phyloP scores from a whole-genome alignment of 139 green algal species.

The Chloropicon primus region DNA sequence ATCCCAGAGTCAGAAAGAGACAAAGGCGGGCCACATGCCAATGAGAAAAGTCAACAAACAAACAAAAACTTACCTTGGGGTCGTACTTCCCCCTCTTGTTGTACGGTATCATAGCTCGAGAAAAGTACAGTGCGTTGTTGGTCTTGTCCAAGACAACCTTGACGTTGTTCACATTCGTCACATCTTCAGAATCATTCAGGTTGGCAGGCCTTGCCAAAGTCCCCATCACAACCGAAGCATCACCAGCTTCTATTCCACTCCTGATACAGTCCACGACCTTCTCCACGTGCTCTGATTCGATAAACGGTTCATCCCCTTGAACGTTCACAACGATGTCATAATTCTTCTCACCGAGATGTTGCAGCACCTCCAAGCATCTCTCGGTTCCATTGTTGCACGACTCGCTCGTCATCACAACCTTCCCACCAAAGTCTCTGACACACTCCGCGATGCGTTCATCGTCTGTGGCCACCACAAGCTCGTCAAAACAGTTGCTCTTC shows the following conservation, averaged over 20 bases:
- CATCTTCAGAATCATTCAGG: slow-evolving; percentile 2
- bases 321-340: slow-evolving; percentile 22
- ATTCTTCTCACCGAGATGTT: neutral
- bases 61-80: no score
- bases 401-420: slow-evolving; percentile 11
- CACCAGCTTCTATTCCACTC: neutral
- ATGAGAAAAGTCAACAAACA: no score
- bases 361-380: slow-evolving; percentile 14
- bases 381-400: slow-evolving; percentile 14
- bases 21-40: no score
- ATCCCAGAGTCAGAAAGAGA: no score
- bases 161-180: slow-evolving; percentile 13
- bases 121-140: slow-evolving; percentile 16
- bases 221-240: slow-evolving; percentile 14
- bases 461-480: slow-evolving; percentile 21
- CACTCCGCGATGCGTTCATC: slow-evolving; percentile 10
- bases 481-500: slow-evolving; percentile 4
- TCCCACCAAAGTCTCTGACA: slow-evolving; percentile 1
- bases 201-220: slow-evolving; percentile 14
- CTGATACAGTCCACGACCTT: neutral
- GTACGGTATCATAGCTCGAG: slow-evolving; percentile 12
- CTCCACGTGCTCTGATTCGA: slow-evolving; percentile 18
- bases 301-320: slow-evolving; percentile 20
- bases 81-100: slow-evolving; percentile 19
- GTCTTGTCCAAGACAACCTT: slow-evolving; percentile 16